Conservation (phyloP, 1,284 basidiomycete species). For the Puccinia brachypodii region DNA sequence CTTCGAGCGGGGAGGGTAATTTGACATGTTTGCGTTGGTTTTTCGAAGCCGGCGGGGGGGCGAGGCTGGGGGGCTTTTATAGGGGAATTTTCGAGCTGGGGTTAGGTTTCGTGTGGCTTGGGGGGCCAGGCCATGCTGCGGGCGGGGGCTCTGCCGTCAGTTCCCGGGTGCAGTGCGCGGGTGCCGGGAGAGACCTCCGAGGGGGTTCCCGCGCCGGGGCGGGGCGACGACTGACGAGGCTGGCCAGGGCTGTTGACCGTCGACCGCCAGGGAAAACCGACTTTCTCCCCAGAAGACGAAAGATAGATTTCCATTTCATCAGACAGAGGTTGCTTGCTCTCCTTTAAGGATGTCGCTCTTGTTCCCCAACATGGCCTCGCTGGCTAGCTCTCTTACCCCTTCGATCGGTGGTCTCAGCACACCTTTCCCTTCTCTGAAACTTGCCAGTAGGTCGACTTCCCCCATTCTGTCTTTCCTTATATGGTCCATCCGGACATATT, state of each 20-base stretch:
- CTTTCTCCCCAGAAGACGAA: not conserved
- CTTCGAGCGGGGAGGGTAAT: slow-evolving; percentile 36
- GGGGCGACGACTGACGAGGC: no score
- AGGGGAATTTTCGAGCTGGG: not conserved
- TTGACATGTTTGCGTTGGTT: slow-evolving; percentile 48
- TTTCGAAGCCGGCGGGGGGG: not conserved
- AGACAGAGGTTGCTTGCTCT: not conserved
- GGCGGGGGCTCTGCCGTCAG: not conserved
- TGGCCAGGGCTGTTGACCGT: not conserved
- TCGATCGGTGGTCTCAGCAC: slow-evolving; percentile 43
- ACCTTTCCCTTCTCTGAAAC: slow-evolving; percentile 43
- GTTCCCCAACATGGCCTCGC: slow-evolving; percentile 42
- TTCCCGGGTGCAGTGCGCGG: not conserved
- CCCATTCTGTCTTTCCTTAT: not conserved
- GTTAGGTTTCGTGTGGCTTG: no score
- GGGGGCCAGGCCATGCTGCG: not conserved
- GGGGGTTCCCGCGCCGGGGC: slow-evolving; percentile 7
- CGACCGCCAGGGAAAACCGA: not conserved
- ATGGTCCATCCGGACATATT: slow-evolving; percentile 10
- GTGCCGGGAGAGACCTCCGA: not conserved
- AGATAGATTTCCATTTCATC: not conserved
- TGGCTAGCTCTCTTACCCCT: slow-evolving; percentile 49
- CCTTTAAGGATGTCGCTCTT: slow-evolving; percentile 37
- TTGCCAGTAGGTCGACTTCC: slow-evolving; percentile 41
- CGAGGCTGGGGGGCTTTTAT: not conserved